Conservation (phyloP, 257 asterid species). For the Solanum ossicruentum region DNA sequence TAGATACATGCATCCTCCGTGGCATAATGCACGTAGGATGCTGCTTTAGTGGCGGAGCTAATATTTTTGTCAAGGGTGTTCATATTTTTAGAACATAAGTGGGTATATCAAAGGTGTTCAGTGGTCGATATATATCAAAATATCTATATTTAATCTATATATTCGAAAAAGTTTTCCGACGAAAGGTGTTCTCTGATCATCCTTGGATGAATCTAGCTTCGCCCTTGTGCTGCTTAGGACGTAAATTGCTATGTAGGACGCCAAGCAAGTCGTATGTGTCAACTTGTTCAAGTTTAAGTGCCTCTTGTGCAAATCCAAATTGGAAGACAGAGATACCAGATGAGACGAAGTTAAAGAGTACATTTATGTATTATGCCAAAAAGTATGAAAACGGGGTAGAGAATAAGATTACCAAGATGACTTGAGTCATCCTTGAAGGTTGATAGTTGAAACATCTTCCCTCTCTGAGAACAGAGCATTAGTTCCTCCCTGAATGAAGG, state of each 20-base stretch:
- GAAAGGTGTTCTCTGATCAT: too few relatives aligned
- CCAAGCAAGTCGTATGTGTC: not conserved
- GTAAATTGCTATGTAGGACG: too few relatives aligned
- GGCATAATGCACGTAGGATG: not conserved
- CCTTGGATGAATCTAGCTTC: too few relatives aligned
- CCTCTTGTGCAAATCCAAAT: not conserved
- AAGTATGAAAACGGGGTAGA: not conserved
- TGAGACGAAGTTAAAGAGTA: not conserved
- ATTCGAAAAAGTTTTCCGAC: too few relatives aligned
- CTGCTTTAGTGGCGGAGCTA: too few relatives aligned
- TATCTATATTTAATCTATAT: too few relatives aligned
- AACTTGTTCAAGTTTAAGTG: not conserved
- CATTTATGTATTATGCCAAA: not conserved
- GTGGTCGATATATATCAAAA: too few relatives aligned
- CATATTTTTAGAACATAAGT: too few relatives aligned
- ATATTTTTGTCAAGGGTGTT: too few relatives aligned
- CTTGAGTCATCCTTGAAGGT: slow-evolving; percentile 87
- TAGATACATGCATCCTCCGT: not conserved
- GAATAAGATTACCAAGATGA: not conserved
- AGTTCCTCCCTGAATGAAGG: slow-evolving; percentile 65
- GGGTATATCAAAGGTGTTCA: too few relatives aligned
- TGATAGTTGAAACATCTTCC: slow-evolving; percentile 49
- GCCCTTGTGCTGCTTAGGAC: too few relatives aligned
- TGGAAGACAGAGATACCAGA: not conserved
- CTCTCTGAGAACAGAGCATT: slow-evolving; percentile 43